Percentiles rank a stretch among this genome's conserved stretches.
Evolutionary conservation across 768 basidiomycete species (phyloP).

Genomic region (Leucosporidium scottii): DNA sequence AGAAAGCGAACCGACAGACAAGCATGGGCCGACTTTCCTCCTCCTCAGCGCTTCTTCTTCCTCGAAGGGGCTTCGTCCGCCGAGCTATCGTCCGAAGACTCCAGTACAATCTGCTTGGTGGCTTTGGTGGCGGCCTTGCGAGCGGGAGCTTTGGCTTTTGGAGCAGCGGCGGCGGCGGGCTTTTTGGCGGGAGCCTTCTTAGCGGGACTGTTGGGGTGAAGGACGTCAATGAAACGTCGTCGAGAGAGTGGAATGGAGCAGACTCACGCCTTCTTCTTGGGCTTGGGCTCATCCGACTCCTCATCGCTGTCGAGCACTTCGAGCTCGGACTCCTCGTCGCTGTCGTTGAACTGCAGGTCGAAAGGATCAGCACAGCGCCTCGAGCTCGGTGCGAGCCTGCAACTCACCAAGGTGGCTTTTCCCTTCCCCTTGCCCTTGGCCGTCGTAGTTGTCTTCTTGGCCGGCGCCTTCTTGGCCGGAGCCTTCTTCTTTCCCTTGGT

Average conservation of each 20-base stretch:
- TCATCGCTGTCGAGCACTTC: constrained; percentile 15
- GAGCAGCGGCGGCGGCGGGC: not conserved
- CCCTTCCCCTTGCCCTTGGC: constrained; percentile 7
- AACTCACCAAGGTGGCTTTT: constrained; percentile 14
- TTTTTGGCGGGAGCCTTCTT: constrained; percentile 2
- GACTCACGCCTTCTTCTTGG: constrained; percentile 16
- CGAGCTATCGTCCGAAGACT: no score
- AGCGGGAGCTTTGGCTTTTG: constrained; percentile 10
- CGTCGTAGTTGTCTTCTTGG: constrained; percentile 1
- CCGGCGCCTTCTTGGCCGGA: constrained; percentile 8
- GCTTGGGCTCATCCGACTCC: not conserved
- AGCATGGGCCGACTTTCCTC: no score
- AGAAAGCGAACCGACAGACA: no score
- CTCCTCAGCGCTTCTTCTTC: no score
- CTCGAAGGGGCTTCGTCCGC: no score
- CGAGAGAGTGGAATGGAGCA: no score
- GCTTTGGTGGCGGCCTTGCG: no score
- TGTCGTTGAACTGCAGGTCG: constrained; percentile 9
- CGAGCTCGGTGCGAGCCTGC: not conserved
- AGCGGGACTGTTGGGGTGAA: not conserved
- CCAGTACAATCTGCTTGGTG: no score
- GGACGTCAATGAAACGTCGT: not conserved
- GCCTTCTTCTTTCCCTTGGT: not conserved
- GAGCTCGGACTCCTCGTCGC: constrained; percentile 16
- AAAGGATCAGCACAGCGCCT: no score